These are phyloP conservation scores for Adansonia rubrostipa DNA, from an alignment of 441 rosid species.

Conservation along the genomic window DNA sequence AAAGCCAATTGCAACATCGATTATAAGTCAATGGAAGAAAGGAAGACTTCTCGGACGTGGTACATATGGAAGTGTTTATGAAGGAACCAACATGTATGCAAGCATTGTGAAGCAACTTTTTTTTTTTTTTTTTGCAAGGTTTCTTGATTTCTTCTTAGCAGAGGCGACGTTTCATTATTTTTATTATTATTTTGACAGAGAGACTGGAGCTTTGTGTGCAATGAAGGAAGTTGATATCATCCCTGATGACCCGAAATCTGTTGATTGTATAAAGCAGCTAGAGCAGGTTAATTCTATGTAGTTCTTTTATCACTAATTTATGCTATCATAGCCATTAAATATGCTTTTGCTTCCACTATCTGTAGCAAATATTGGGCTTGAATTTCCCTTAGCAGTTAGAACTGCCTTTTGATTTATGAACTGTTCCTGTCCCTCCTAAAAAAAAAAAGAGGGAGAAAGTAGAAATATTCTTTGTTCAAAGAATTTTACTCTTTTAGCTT, in stretches of 20 bases:
- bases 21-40: slow-evolving; percentile 65
- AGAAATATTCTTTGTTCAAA: not conserved
- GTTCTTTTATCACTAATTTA: slow-evolving; percentile 6
- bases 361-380: not conserved
- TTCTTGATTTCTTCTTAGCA: slow-evolving; percentile 13
- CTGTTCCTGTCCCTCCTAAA: not conserved
- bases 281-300: slow-evolving; percentile 52
- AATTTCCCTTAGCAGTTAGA: not conserved
- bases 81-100: slow-evolving; percentile 55
- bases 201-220: slow-evolving; percentile 78
- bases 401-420: not conserved
- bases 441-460: not conserved
- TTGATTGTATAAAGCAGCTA: slow-evolving; percentile 64
- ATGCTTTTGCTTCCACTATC: not conserved
- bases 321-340: not conserved
- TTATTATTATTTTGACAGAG: slow-evolving; percentile 40
- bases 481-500: not conserved
- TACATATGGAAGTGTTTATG: slow-evolving; percentile 75
- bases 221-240: slow-evolving; percentile 77
- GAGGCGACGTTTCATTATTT: not conserved
- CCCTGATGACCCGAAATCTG: slow-evolving; percentile 79
- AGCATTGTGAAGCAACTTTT: slow-evolving; percentile 9
- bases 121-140: not conserved
- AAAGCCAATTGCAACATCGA: slow-evolving; percentile 31
- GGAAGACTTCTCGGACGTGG: slow-evolving; percentile 81